Conservation (phyloP, 345 rosid genomes). For the Noccaea bulbosa region DNA sequence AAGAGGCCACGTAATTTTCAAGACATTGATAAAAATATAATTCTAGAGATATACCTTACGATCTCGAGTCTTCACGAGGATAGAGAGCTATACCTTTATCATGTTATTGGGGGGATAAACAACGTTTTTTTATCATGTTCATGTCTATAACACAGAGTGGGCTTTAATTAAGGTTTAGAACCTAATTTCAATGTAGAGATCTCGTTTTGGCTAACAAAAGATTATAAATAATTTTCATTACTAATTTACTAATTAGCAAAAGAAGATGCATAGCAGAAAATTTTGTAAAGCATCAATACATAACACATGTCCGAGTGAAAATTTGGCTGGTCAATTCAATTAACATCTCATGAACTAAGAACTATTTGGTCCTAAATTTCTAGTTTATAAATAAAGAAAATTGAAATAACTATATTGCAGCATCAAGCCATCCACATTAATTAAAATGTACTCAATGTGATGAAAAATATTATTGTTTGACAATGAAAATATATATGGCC, state of each 20-base stretch:
- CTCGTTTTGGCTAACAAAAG: constrained; percentile 8
- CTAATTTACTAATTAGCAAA: background rate
- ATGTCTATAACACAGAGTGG: constrained; percentile 3
- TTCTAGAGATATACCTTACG: constrained; percentile 29
- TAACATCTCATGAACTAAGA: too few relatives aligned
- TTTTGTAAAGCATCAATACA: background rate
- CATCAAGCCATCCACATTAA: background rate
- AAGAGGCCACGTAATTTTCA: constrained; percentile 36
- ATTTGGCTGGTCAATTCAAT: background rate
- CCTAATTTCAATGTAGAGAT: background rate
- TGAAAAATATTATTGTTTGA: background rate
- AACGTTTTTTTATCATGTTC: background rate
- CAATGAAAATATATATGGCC: constrained; percentile 15
- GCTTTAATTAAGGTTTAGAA: constrained; percentile 7
- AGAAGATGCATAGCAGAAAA: background rate
- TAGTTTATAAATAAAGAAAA: background rate
- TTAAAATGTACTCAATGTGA: background rate
- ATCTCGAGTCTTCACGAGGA: constrained; percentile 37
- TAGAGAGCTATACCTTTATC: background rate
- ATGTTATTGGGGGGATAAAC: too few relatives aligned
- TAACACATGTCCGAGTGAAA: background rate
- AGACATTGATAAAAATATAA: background rate
- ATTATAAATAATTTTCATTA: background rate
- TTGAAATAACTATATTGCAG: background rate
- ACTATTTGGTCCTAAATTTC: background rate